Percentiles rank a stretch among this genome's conserved stretches.
Conservation (phyloP, 176 grass and related monocot species). For the Juncus inflexus region DNA sequence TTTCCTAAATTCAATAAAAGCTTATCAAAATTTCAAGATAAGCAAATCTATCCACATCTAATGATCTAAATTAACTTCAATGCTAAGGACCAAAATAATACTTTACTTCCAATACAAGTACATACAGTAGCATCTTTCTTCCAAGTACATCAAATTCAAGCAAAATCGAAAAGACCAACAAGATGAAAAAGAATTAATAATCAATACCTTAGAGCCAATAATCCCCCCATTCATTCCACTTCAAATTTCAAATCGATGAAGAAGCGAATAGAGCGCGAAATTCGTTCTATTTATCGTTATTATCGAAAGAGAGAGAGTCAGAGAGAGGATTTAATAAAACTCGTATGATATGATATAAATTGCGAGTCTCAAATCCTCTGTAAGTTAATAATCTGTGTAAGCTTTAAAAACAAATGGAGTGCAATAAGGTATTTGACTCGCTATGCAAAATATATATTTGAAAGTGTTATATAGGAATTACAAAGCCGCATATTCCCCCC, state of each 20-base stretch:
- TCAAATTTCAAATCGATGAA: slow-evolving; percentile 15
- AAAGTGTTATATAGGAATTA: background rate
- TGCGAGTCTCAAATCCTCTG: no score
- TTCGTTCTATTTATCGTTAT: background rate
- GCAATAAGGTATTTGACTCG: no score
- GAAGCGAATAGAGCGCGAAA: background rate
- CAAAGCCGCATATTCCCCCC: slow-evolving; percentile 24
- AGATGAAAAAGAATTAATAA: background rate
- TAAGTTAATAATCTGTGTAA: no score
- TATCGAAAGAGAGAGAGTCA: slow-evolving; percentile 3
- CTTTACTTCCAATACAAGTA: slow-evolving; percentile 21
- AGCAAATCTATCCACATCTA: background rate
- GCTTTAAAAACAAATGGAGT: no score
- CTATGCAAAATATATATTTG: no score
- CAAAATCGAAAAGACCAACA: background rate
- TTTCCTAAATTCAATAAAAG: no score
- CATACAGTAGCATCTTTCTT: background rate
- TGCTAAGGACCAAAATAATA: background rate
- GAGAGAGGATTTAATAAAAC: slow-evolving; percentile 6
- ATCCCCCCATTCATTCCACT: slow-evolving; percentile 8
- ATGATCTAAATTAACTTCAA: slow-evolving; percentile 8
- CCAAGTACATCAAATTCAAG: background rate
- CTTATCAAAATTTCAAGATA: no score
- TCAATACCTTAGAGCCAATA: background rate
- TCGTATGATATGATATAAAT: background rate